Evolutionary conservation across 139 green algal species (phyloP).

Genomic region (Pycnococcus provasolii): DNA sequence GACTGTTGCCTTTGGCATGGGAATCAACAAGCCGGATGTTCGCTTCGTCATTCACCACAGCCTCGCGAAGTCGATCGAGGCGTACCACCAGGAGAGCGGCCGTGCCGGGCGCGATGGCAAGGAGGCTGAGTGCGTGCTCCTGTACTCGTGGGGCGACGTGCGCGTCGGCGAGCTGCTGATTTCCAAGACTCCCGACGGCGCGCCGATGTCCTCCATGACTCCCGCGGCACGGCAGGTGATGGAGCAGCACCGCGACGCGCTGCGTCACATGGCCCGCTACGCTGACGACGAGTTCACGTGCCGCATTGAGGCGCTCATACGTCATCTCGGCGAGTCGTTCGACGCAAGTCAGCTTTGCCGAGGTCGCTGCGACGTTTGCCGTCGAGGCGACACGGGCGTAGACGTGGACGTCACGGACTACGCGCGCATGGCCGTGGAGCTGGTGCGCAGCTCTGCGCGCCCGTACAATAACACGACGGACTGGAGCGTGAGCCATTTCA

Average conservation of each 20-base stretch:
- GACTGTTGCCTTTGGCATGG: conserved; percentile 76
- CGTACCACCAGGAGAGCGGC: conserved; percentile 54
- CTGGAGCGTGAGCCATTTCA: no score
- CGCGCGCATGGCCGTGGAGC: conserved; percentile 17
- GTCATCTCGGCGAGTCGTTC: conserved; percentile 14
- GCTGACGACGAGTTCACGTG: conserved; percentile 2
- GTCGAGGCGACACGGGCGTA: not conserved
- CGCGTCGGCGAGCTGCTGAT: not conserved
- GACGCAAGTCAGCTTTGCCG: not conserved
- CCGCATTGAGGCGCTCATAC: not conserved
- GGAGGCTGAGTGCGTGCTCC: conserved; percentile 45
- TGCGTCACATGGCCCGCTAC: conserved; percentile 3
- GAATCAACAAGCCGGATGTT: conserved; percentile 51
- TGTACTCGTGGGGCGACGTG: conserved; percentile 10
- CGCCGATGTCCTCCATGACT: not conserved
- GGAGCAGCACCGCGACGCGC: conserved; percentile 3
- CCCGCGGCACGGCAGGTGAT: conserved; percentile 1
- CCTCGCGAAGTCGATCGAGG: conserved; percentile 42
- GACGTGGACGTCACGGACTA: conserved; percentile 2
- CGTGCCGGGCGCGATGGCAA: conserved; percentile 55
- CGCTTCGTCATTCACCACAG: conserved; percentile 48
- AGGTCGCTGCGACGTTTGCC: conserved; percentile 8
- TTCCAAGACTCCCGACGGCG: not conserved
- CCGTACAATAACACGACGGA: no score
- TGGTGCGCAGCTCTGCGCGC: no score